Evolutionary conservation across 2,329 filamentous ascomycete species (phyloP), one percentile per base, ranked within the genome.

Genomic region (Rhytidhysteron rufulum): DNA sequence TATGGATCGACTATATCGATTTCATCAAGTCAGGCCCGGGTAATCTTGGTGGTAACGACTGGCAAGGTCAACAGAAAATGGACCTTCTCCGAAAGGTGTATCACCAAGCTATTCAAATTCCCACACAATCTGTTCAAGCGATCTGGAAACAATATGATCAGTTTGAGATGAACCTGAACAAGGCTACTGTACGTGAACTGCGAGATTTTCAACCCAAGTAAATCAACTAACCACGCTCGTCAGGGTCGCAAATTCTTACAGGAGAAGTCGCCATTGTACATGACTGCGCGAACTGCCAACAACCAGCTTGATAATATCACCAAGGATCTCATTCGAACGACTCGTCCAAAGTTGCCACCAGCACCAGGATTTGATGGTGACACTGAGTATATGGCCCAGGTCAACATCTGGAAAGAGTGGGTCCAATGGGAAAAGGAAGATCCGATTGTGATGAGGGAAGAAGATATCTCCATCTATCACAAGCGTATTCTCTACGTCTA

Each of bases 1-100:
- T 98, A 41, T 98, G 93, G 93, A 80, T 85, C 44, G 93, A 98
- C 51, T 97, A 97, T 57, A 84, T 98, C 45, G 83, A 93, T 51
- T 96, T 98, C 60, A 80, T 97, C 65, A 90, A 89, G 60, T 86
- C 81, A 29, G 88, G 86, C 0, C 93, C 93, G 1, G 93, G 93
- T 5, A 82, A 82, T 42, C 79, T 93, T 43, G 91, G 90, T 19
- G 93, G 91, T 31, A 83, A 77, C 43, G 83, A 80, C 43, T 98
- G 93, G 94, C 90, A 97, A 66, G 93, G 97, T 60, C 86, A 91
- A 67, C 93, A 97, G 62, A 98, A 98, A 74, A 95, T 95, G 85
- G 93, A 98, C 55, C 75, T 86, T 52, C 70, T 98, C 37, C 84
- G 93, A 44, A 95, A 94, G 62, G 86, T 88, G 1, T 98, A 96